Evolutionary conservation across 2,329 filamentous ascomycete genomes (phyloP).

Genomic region (Sarocladium oryzae): DNA sequence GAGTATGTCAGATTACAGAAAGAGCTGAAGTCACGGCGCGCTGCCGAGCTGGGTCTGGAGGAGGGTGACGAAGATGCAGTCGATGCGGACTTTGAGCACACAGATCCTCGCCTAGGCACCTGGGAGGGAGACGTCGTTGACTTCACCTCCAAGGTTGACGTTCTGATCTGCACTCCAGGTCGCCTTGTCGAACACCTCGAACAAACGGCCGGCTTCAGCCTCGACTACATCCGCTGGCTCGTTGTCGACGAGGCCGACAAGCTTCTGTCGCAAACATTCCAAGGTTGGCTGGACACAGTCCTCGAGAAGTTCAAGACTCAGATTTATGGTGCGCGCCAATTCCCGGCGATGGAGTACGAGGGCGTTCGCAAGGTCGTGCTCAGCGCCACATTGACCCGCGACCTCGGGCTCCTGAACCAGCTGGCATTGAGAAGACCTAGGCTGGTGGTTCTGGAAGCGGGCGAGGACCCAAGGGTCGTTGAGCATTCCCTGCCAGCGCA

Average conservation of each 20-base stretch:
- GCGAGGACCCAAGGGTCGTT: slow-evolving; percentile 32
- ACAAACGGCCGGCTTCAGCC: slow-evolving; percentile 72
- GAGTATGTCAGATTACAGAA: slow-evolving; percentile 29
- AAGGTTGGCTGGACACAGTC: slow-evolving; percentile 77
- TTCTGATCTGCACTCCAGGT: slow-evolving; percentile 87
- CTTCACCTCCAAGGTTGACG: slow-evolving; percentile 69
- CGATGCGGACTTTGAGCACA: slow-evolving; percentile 16
- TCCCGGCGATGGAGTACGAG: slow-evolving; percentile 43
- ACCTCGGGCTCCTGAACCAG: slow-evolving; percentile 71
- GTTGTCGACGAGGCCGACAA: slow-evolving; percentile 93
- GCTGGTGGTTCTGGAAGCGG: slow-evolving; percentile 66
- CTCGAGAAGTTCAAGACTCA: slow-evolving; percentile 51
- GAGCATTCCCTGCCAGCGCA: slow-evolving; percentile 53
- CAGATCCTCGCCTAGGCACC: slow-evolving; percentile 25
- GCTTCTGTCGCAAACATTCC: slow-evolving; percentile 83
- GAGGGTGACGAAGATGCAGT: slow-evolving; percentile 11
- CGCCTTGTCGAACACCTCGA: slow-evolving; percentile 86
- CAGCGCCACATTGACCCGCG: slow-evolving; percentile 86
- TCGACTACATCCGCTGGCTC: slow-evolving; percentile 77
- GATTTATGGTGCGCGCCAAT: slow-evolving; percentile 46
- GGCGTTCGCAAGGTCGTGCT: slow-evolving; percentile 75
- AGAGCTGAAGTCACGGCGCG: not conserved
- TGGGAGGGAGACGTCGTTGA: slow-evolving; percentile 49
- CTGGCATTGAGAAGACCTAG: slow-evolving; percentile 68
- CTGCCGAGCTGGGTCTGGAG: slow-evolving; percentile 9